Evolutionary conservation across 108 stramenopile genomes (phyloP), one percentile per base, ranked within the genome.

Genomic region (Schizochytrium sp.): DNA sequence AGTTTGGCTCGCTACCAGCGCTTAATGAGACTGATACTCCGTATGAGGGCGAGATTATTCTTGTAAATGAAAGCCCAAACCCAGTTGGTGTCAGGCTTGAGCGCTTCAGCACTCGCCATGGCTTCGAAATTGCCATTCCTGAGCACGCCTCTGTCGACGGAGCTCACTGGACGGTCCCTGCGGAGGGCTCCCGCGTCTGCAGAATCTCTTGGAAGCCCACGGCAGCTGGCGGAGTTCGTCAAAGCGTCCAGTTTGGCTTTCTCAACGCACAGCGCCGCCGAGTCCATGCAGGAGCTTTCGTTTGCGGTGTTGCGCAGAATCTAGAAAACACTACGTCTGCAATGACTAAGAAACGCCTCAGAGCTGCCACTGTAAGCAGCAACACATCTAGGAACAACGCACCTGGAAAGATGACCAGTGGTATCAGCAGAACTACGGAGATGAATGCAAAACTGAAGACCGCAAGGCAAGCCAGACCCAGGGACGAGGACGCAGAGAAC

Each of bases 211-310:
- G 76, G 76, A 17, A 53, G 53, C 76, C 76, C 0, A 0, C 10
- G 28, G 15, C 5, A n/a, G 50, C 76, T 7, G 76, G 76, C 53
- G 76, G 76, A 13, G 76, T 83, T n/a, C 47, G 76, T 0, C 76
- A 83, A 2, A 83, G 76, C 76, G 28, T 83, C 28, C 38, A 47
- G 15, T 83, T 83, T 28, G 38, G 50, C 76, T 40, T 83, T 2
- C 50, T 83, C 53, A 83, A 55, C 76, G 50, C 5, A 56, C 47
- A 83, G 50, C 76, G 76, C 76, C 76, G 76, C 8, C 47, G 76
- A n/a, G 40, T 83, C 55, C 76, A 53, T 53, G 76, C 55, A 5
- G 76, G 76, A 7, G 76, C 76, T 28, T 83, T 55, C n/a, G 53
- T 83, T n/a, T 83, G 50, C 53, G 76, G 76, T 10, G 53, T 55